Percentiles rank a stretch among this genome's conserved stretches.
Conservation (phyloP, 495 filamentous ascomycete species). For the Hyaloscypha variabilis region DNA sequence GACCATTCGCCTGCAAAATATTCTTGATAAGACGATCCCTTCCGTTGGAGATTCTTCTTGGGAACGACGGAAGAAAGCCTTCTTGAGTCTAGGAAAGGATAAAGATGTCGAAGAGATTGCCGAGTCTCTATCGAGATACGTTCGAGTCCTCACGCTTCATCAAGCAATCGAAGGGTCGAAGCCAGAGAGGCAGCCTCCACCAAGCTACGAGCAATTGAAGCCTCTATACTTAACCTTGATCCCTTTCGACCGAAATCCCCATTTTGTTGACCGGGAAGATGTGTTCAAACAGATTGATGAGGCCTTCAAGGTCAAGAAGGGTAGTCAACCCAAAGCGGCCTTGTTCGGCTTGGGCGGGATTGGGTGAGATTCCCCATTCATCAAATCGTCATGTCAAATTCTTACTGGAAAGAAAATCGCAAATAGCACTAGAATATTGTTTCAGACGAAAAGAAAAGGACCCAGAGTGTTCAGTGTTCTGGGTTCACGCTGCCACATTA, state of each 20-base stretch:
- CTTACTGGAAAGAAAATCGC: slow-evolving; percentile 42
- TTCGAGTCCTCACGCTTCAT: slow-evolving; percentile 8
- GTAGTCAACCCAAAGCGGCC: background rate
- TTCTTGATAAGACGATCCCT: slow-evolving; percentile 28
- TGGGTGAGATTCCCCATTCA: slow-evolving; percentile 35
- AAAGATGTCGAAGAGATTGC: slow-evolving; percentile 33
- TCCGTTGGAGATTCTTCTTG: slow-evolving; percentile 19
- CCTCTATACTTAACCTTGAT: slow-evolving; percentile 6
- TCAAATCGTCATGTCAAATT: background rate
- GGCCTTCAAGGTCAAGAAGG: slow-evolving; percentile 19
- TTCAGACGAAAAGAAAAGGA: slow-evolving; percentile 36
- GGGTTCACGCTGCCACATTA: slow-evolving; percentile 38
- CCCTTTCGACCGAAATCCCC: slow-evolving; percentile 38
- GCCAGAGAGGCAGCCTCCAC: background rate
- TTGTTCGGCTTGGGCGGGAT: slow-evolving; percentile 46
- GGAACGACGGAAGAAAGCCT: slow-evolving; percentile 21
- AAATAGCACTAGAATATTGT: slow-evolving; percentile 51
- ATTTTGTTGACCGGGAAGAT: slow-evolving; percentile 45
- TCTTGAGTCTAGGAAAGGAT: slow-evolving; percentile 33
- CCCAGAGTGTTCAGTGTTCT: slow-evolving; percentile 39
- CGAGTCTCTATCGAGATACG: slow-evolving; percentile 2
- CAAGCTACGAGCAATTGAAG: background rate
- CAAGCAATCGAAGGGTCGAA: slow-evolving; percentile 2
- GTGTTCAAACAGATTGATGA: slow-evolving; percentile 37
- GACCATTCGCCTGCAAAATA: slow-evolving; percentile 27